Conservation (phyloP, 768 basidiomycete genomes). For the Macrocybe gigantea region DNA sequence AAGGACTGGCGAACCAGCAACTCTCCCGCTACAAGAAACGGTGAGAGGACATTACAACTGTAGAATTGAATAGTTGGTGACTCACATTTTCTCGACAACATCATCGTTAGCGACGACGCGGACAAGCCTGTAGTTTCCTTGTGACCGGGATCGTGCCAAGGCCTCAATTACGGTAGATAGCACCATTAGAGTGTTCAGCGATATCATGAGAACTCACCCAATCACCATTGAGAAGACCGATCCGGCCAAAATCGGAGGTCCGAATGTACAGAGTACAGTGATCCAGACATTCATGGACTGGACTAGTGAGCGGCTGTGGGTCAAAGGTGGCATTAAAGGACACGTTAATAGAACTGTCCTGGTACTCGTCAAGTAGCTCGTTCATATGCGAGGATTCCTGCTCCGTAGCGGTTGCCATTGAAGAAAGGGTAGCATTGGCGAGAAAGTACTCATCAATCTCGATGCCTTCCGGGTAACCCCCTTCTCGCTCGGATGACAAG, state of each 20-base stretch:
- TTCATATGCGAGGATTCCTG: neutral
- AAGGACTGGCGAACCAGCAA: constrained; percentile 43
- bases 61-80: neutral
- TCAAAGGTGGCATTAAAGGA: no score
- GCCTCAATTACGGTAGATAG: constrained; percentile 32
- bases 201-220: constrained; percentile 48
- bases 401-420: constrained; percentile 12
- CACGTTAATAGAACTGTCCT: no score
- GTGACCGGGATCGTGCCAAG: constrained; percentile 33
- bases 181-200: neutral
- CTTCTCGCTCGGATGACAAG: neutral
- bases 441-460: constrained; percentile 76
- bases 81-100: constrained; percentile 30
- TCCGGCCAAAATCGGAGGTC: constrained; percentile 54
- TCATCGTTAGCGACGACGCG: constrained; percentile 51
- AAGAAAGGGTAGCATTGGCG: constrained; percentile 35
- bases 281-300: constrained; percentile 35
- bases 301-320: constrained; percentile 20
- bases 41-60: neutral
- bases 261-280: constrained; percentile 48
- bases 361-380: no score
- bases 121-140: constrained; percentile 42
- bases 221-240: constrained; percentile 69
- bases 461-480: constrained; percentile 23
- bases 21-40: constrained; percentile 27